These are phyloP conservation scores for Xylariomycetidae sp. DNA, from an alignment of 2,329 filamentous ascomycete species.

Conservation along the genomic window DNA sequence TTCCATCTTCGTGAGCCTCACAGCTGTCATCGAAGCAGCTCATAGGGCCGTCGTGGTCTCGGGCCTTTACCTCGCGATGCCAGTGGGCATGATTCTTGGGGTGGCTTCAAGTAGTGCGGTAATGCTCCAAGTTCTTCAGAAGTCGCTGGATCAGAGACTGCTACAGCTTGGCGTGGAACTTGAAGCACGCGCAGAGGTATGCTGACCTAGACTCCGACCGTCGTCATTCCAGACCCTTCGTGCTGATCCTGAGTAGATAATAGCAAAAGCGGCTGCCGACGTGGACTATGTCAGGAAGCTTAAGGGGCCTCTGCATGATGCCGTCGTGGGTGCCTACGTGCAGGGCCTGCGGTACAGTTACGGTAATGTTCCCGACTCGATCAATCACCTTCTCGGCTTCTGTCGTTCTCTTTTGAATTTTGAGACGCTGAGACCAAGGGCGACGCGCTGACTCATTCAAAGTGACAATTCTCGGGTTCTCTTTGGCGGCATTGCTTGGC, in stretches of 20 bases:
- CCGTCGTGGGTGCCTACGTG: conserved; percentile 11
- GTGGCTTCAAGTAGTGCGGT: conserved; percentile 21
- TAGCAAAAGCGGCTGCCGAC: conserved; percentile 32
- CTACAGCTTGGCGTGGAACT: conserved; percentile 17
- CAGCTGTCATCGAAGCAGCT: conserved; percentile 36
- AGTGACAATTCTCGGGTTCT: not conserved
- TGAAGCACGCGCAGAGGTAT: conserved; percentile 15
- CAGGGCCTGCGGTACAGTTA: conserved; percentile 9
- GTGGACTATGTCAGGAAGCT: conserved; percentile 32
- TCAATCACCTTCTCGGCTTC: too few species aligned
- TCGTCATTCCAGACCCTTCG: not conserved
- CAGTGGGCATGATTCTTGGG: conserved; percentile 30
- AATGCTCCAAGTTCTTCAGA: conserved; percentile 22
- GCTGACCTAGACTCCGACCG: too few species aligned
- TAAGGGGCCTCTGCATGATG: conserved; percentile 1
- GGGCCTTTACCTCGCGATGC: conserved; percentile 41
- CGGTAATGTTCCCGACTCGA: too few species aligned
- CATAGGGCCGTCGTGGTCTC: conserved; percentile 46
- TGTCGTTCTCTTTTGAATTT: too few species aligned
- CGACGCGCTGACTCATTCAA: too few species aligned
- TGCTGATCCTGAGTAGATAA: conserved; percentile 31
- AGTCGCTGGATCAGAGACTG: conserved; percentile 20
- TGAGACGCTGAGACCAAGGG: too few species aligned
- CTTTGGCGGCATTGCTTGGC: not conserved
- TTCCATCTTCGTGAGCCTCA: conserved; percentile 44